These are phyloP conservation scores for Aquilaria yunnanensis DNA, from an alignment of 345 rosid genomes.

Conservation along the genomic window DNA sequence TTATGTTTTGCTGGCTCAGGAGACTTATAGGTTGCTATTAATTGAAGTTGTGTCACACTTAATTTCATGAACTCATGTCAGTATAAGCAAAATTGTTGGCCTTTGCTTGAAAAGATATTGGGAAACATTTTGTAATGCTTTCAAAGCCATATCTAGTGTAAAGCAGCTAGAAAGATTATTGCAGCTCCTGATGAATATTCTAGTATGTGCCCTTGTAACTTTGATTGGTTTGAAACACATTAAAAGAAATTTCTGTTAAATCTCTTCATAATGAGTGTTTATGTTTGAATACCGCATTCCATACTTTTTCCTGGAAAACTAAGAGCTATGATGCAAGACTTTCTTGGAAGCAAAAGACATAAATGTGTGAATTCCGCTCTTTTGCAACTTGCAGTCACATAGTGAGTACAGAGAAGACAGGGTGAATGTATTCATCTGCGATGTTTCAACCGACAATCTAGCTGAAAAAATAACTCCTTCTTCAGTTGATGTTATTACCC, in stretches of 20 bases:
- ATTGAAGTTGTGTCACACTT: background rate
- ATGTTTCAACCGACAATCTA: conserved; percentile 32
- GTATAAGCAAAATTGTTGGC: too few species aligned
- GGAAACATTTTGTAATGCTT: too few species aligned
- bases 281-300: background rate
- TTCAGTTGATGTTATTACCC: conserved; percentile 46
- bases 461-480: conserved; percentile 32
- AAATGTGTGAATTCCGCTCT: background rate
- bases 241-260: too few species aligned
- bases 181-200: too few species aligned
- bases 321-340: too few species aligned
- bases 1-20: too few species aligned
- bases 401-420: conserved; percentile 24
- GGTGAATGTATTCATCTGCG: conserved; percentile 39
- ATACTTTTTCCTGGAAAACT: background rate
- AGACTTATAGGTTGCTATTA: background rate
- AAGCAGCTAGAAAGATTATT: too few species aligned
- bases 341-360: background rate
- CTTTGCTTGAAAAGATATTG: too few species aligned
- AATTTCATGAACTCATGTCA: background rate
- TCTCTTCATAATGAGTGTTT: background rate
- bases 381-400: conserved; percentile 34
- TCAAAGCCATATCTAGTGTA: too few species aligned
- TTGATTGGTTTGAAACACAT: too few species aligned
- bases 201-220: too few species aligned